A percentile compares a stretch with the other conserved stretches of the same genome.
These are phyloP conservation scores for Stemphylium lycopersici DNA, from an alignment of 2,329 filamentous ascomycete species.

Conservation along the genomic window DNA sequence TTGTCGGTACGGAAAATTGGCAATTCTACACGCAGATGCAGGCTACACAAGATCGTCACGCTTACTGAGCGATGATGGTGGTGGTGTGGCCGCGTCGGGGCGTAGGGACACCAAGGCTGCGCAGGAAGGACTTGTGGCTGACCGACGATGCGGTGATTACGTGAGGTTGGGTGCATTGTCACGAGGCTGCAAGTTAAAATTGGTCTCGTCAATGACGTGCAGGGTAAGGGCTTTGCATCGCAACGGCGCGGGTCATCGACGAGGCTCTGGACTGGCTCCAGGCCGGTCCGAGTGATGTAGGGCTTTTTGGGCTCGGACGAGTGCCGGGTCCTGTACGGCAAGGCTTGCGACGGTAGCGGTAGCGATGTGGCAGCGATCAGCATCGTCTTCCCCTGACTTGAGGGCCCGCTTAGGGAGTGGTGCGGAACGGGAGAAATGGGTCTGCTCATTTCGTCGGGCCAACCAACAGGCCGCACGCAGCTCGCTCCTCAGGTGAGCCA, in stretches of 20 bases:
- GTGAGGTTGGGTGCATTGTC: neutral
- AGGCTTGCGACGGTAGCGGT: conserved; percentile 11
- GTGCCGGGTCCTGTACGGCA: conserved; percentile 11
- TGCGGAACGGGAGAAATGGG: conserved; percentile 15
- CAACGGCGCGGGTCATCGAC: conserved; percentile 10
- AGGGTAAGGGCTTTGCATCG: conserved; percentile 3
- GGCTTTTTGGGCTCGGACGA: conserved; percentile 14
- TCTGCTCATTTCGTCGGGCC: conserved; percentile 34
- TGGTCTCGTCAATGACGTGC: conserved; percentile 13
- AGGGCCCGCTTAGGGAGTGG: conserved; percentile 18
- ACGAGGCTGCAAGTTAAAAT: neutral
- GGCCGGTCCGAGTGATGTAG: conserved; percentile 2
- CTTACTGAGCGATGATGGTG: neutral
- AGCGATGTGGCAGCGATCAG: conserved; percentile 12
- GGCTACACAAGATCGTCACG: conserved; percentile 6
- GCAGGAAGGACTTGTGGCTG: neutral
- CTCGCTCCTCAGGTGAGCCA: conserved; percentile 12
- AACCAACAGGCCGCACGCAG: conserved; percentile 22
- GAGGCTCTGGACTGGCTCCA: neutral
- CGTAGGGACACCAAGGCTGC: conserved; percentile 2
- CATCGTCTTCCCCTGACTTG: conserved; percentile 20
- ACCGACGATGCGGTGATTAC: conserved; percentile 4
- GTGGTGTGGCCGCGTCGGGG: conserved; percentile 1
- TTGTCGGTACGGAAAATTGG: neutral
- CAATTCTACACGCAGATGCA: neutral